Conservation (phyloP, 164 flowering plant genomes). For the Kalanchoe fedtschenkoi region DNA sequence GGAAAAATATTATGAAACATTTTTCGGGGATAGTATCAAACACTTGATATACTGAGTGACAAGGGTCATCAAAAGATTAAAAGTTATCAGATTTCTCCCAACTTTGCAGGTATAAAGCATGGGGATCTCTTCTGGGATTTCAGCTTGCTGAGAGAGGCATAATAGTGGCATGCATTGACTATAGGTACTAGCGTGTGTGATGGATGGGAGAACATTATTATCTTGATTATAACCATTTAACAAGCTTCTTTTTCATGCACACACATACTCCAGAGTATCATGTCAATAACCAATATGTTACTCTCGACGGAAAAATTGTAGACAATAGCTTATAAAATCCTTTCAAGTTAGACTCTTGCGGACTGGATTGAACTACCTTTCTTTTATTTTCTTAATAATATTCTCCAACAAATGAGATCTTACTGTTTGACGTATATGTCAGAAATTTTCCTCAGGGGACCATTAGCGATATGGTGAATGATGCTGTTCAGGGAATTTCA, state of each 20-base stretch:
- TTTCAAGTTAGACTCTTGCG: not conserved
- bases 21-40: too few species aligned
- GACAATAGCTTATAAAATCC: too few species aligned
- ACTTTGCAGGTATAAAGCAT: constrained; percentile 77
- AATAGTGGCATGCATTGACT: constrained; percentile 93
- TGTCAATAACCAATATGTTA: too few species aligned
- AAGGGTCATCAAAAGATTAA: not conserved
- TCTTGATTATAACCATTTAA: too few species aligned
- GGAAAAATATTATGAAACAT: too few species aligned
- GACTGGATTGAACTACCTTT: not conserved
- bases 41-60: too few species aligned
- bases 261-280: too few species aligned
- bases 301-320: too few species aligned
- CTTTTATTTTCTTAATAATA: too few species aligned
- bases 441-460: constrained; percentile 98
- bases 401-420: not conserved
- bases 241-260: too few species aligned
- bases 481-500: constrained; percentile 76
- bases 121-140: constrained; percentile 86
- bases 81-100: constrained; percentile 1
- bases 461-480: constrained; percentile 86
- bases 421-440: constrained; percentile 16
- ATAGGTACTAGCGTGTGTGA: constrained; percentile 40
- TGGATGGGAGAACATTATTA: not conserved
- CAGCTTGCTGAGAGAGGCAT: constrained; percentile 77